Evolutionary conservation across 805 yeast genomes (phyloP).

Genomic region (Blastobotrys muscicola): DNA sequence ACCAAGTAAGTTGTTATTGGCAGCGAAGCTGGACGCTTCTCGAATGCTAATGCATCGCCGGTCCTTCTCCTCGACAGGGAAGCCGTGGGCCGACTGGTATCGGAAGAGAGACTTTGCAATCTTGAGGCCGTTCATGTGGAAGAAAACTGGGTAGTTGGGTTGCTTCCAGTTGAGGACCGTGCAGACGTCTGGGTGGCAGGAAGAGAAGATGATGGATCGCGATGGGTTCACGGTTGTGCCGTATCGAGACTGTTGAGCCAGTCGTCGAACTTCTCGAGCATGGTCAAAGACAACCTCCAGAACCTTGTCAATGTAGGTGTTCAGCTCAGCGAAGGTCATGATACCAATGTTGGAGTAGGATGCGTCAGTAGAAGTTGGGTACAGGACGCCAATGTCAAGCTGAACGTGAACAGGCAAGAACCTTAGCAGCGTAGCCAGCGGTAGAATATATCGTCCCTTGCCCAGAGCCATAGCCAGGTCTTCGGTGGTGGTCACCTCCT

Average conservation of each 20-base stretch:
- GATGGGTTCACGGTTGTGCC: slow-evolving; percentile 21
- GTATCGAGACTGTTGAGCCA: slow-evolving; percentile 10
- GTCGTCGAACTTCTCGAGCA: slow-evolving; percentile 37
- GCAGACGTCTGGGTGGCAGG: slow-evolving; percentile 83
- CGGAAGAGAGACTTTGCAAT: slow-evolving; percentile 7
- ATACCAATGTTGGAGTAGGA: slow-evolving; percentile 10
- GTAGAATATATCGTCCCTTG: slow-evolving; percentile 40
- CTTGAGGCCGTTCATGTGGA: slow-evolving; percentile 47
- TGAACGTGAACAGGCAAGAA: slow-evolving; percentile 51
- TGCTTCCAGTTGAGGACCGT: slow-evolving; percentile 96
- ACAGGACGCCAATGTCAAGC: slow-evolving; percentile 63
- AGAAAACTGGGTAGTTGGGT: slow-evolving; percentile 92
- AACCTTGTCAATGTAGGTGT: slow-evolving; percentile 66
- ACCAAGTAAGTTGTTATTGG: slow-evolving; percentile 77
- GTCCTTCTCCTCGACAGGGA: slow-evolving; percentile 22
- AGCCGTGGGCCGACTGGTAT: slow-evolving; percentile 23
- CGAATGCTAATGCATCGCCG: slow-evolving; percentile 49
- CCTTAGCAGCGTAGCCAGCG: slow-evolving; percentile 50
- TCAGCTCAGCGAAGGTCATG: slow-evolving; percentile 42
- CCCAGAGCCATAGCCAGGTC: slow-evolving; percentile 35
- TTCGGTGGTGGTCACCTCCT: slow-evolving; percentile 21
- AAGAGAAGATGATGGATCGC: slow-evolving; percentile 72
- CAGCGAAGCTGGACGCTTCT: slow-evolving; percentile 74
- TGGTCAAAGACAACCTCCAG: slow-evolving; percentile 67
- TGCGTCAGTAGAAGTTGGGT: slow-evolving; percentile 45